Base-by-base conservation (phyloP, 2,329 filamentous ascomycete species). In the Ramularia endophylla region DNA sequence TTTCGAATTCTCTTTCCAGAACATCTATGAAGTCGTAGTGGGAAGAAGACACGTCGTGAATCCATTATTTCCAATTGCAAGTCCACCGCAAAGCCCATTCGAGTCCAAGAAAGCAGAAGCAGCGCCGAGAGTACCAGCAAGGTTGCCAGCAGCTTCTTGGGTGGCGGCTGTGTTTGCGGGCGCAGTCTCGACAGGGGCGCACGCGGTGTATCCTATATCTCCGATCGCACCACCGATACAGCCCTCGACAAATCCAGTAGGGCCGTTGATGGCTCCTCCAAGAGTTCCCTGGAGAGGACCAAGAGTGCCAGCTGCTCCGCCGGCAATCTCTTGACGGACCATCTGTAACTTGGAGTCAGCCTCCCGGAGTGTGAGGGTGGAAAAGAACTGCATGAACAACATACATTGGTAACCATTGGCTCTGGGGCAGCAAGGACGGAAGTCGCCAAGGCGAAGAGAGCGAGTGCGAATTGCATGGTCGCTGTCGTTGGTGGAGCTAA, bases 251-350 rank as follows among this genome's bases (percentile, higher is more conserved):
- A 36, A 33, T 19, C 46, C 46, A 31, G 46, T 48, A 16, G 46
- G 46, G 11, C 46, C 46, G 5, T 46, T 46, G 36, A 48, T 40
- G 22, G 46, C 46, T 18, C 46, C 46, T 16, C 46, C 46, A 20
- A 38, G 38, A 7, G 46, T 48, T 2, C 43, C 46, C 7, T 45
- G 27, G n/a, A 35, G 13, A 11, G 31, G 28, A 8, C 46, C 46
- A 8, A 29, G 25, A 7, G 40, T 46, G 11, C 43, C 46, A 22
- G 44, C 43, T 5, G 36, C 8, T 9, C 43, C 46, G 7, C 46
- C 46, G 19, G 42, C 46, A 33, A 48, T 39, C 34, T 46, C 46
- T 5, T 15, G 32, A 16, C 9, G 17, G 8, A 7, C 11, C 12
- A 36, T 12, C 17, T 36, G 8, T 36, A 36, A 11, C 6, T 6